Evolutionary conservation across 306 rosid species (phyloP).

Genomic region (Quercus ilex): DNA sequence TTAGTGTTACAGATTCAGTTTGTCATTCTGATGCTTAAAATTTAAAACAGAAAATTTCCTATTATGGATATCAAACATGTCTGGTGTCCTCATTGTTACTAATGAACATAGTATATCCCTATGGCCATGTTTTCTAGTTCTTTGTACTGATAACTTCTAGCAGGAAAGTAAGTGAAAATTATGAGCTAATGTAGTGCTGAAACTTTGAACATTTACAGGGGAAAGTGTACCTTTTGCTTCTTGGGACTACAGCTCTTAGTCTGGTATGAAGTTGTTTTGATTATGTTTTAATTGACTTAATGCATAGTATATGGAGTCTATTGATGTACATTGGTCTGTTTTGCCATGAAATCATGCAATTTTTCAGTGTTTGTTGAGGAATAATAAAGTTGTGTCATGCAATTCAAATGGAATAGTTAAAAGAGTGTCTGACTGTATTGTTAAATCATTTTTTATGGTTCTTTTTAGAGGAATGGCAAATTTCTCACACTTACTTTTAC

Average conservation of each 20-base stretch:
- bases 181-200: neutral
- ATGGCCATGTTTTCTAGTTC: neutral
- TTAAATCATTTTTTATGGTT: neutral
- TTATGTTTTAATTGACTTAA: neutral
- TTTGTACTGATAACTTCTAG: neutral
- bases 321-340: neutral
- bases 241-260: slow-evolving; percentile 62
- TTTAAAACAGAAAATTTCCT: neutral
- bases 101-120: neutral
- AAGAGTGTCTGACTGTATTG: neutral
- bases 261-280: slow-evolving; percentile 33
- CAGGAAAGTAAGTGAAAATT: neutral
- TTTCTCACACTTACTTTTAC: neutral
- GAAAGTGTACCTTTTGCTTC: slow-evolving; percentile 52
- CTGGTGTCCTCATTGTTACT: neutral
- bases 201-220: slow-evolving; percentile 39
- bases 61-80: neutral
- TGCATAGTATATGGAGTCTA: neutral
- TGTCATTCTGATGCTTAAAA: neutral
- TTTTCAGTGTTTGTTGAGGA: neutral
- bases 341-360: neutral
- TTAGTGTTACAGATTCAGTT: slow-evolving; percentile 30
- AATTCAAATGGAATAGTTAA: neutral
- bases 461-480: neutral
- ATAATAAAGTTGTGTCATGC: neutral